Evolutionary conservation across 169 alveolate species (phyloP).

Genomic region (Plasmodium malariae): DNA sequence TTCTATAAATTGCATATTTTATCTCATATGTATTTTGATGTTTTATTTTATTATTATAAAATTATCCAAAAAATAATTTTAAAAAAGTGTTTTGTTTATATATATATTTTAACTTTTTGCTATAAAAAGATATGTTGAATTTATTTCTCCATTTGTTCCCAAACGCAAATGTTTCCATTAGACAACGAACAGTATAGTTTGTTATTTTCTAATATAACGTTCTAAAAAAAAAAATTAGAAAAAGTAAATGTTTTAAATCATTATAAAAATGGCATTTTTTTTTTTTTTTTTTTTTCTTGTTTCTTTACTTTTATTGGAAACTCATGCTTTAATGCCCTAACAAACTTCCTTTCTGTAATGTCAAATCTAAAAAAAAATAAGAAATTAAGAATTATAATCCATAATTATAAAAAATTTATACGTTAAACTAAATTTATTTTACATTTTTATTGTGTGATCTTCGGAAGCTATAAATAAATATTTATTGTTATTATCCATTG

Average conservation of each 20-base stretch:
- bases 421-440: constrained; percentile 26
- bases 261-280: too few species aligned
- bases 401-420: constrained; percentile 13
- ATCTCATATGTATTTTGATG: too few species aligned
- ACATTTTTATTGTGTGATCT: constrained; percentile 71
- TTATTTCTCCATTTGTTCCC: constrained; percentile 36
- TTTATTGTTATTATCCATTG: constrained; percentile 71
- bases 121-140: background rate
- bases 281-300: constrained; percentile 28
- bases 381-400: constrained; percentile 14
- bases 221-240: constrained; percentile 35
- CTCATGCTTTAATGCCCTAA: constrained; percentile 69
- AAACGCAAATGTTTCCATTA: constrained; percentile 39
- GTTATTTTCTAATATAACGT: constrained; percentile 46
- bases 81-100: too few species aligned
- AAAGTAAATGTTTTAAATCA: constrained; percentile 10
- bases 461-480: constrained; percentile 76
- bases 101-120: too few species aligned
- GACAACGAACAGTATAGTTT: constrained; percentile 50
- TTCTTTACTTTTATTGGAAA: constrained; percentile 66
- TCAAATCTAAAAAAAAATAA: constrained; percentile 43
- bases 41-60: too few species aligned
- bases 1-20: too few species aligned
- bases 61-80: too few species aligned
- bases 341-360: constrained; percentile 54